Conservation (phyloP, 1,139 yeast species). For the Suhomyces yuchorum region DNA sequence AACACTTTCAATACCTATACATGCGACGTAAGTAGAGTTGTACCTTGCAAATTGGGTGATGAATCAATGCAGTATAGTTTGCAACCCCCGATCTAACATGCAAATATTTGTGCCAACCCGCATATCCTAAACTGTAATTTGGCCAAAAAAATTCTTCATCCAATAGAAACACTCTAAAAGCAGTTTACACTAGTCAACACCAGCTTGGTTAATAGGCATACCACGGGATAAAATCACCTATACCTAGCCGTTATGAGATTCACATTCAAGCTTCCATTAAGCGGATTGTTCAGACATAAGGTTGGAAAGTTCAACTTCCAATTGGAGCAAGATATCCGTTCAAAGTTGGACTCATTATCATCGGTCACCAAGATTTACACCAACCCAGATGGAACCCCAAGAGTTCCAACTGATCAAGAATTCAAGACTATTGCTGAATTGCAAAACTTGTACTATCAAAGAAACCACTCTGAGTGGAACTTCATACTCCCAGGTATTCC, state of each 20-base stretch:
- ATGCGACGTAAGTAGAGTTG: too few relatives aligned
- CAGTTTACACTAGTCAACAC: slow-evolving; percentile 15
- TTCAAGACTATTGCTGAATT: slow-evolving; percentile 74
- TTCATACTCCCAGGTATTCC: slow-evolving; percentile 56
- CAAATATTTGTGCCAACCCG: not conserved
- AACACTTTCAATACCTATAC: too few relatives aligned
- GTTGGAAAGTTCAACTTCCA: slow-evolving; percentile 42
- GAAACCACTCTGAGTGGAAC: slow-evolving; percentile 65
- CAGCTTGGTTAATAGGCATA: slow-evolving; percentile 9
- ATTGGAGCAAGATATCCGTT: slow-evolving; percentile 47
- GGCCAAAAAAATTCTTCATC: slow-evolving; percentile 17
- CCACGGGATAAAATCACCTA: slow-evolving; percentile 2
- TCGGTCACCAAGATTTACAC: slow-evolving; percentile 63
- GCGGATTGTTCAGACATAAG: slow-evolving; percentile 42
- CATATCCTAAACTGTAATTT: slow-evolving; percentile 10
- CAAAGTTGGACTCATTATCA: slow-evolving; percentile 51
- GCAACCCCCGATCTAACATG: slow-evolving; percentile 3
- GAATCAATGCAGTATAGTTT: not conserved
- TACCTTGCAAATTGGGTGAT: too few relatives aligned
- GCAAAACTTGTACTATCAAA: slow-evolving; percentile 59
- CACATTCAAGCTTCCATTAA: slow-evolving; percentile 46
- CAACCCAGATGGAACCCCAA: slow-evolving; percentile 76
- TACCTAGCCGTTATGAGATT: slow-evolving; percentile 36
- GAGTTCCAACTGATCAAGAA: slow-evolving; percentile 72
- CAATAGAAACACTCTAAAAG: slow-evolving; percentile 24